Evolutionary conservation across 805 yeast genomes (phyloP), one percentile per base, ranked within the genome.

Genomic region (Kregervanrija fluxuum): DNA sequence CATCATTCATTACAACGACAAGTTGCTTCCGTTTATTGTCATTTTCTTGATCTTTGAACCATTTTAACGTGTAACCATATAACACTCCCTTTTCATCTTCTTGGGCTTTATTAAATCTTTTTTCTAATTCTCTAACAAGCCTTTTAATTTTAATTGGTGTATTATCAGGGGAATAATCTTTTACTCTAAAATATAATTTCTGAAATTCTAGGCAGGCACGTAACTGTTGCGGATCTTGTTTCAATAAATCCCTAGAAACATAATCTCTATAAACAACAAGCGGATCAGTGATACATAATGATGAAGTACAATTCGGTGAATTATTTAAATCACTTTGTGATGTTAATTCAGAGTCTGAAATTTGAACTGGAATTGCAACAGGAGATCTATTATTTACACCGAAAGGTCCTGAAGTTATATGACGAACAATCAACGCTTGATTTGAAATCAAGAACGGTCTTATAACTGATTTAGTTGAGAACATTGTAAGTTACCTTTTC

Each of bases 121-220:
- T 47, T 39, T 68, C 72, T 8, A 69, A 46, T 14, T 65, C 59
- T 16, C 69, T 48, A 9, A 69, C 58, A 5, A 67, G 33, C 30
- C 59, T 42, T 42, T 74, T 71, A 45, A 77, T 70, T 48, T 65
- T 65, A 35, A 75, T 65, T 38, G 60, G 62, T 13, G 69, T 65
- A 34, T 74, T 74, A 4, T 79, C 71, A 0, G 89, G 87, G 3
- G 52, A 53, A 57, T 83, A 84, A 53, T 79, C 82, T 33, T 73
- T 67, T 12, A 82, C 73, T 11, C 84, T 64, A 45, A 70, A 65
- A 54, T 79, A 81, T 11, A 79, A 62, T 52, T 73, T 78, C 50
- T 78, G 89, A 49, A 80, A 73, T 59, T 78, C 82, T 31, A 74
- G 70, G 54, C 80, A 82, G 1, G 76, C 77, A 34, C 86, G 63